These are phyloP conservation scores for Coemansia javaensis DNA, from an alignment of 192 early-diverging fungal species.

Conservation along the genomic window DNA sequence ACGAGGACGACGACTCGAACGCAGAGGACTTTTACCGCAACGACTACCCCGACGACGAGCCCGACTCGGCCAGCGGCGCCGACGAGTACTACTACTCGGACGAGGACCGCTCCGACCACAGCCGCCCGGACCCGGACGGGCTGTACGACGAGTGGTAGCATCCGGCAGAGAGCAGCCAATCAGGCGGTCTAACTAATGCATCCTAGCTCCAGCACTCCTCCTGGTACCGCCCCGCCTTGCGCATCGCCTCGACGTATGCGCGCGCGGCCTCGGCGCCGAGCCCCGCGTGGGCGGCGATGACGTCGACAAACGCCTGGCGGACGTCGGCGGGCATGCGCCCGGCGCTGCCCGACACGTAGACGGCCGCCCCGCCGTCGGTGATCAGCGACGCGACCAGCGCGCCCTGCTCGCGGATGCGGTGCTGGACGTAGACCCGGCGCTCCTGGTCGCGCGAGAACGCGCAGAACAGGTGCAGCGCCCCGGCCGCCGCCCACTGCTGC, in stretches of 20 bases:
- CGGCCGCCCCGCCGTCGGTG: conserved; percentile 47
- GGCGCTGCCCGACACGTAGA: conserved; percentile 71
- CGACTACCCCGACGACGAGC: conserved; percentile 76
- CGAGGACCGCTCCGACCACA: conserved; percentile 6
- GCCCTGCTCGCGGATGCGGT: conserved; percentile 25
- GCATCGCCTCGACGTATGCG: conserved; percentile 41
- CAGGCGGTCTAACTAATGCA: conserved; percentile 14
- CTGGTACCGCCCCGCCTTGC: conserved; percentile 68
- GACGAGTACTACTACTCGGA: conserved; percentile 31
- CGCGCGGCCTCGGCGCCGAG: background rate
- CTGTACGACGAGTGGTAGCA: conserved; percentile 3
- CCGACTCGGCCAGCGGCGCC: conserved; percentile 19
- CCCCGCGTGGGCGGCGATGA: background rate
- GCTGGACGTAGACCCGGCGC: conserved; percentile 26
- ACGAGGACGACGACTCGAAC: conserved; percentile 61
- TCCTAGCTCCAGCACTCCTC: conserved; percentile 92
- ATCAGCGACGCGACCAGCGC: conserved; percentile 63
- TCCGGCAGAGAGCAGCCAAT: too few species aligned
- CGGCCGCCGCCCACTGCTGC: conserved; percentile 46
- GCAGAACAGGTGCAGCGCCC: conserved; percentile 57
- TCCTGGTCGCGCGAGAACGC: conserved; percentile 87
- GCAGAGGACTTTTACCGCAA: conserved; percentile 77
- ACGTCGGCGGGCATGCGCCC: conserved; percentile 42
- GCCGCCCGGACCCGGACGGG: background rate
- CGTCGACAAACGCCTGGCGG: conserved; percentile 26